Evolutionary conservation across 164 flowering plant species (phyloP).

Genomic region (Vitis riparia): DNA sequence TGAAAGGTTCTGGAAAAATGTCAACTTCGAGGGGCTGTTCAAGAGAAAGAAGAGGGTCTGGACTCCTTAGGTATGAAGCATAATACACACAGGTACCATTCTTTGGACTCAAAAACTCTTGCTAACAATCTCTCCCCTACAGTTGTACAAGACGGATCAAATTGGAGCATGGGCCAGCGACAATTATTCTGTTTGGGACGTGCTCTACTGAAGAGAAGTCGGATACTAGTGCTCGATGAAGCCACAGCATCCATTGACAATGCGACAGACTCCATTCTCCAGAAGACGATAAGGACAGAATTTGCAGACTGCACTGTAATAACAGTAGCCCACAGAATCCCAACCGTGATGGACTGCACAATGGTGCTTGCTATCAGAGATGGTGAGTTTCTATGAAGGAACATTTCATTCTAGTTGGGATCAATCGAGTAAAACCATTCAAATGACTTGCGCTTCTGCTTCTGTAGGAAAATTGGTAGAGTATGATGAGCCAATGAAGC

Average conservation of each 20-base stretch:
- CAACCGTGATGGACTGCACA: constrained; percentile 73
- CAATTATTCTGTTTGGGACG: constrained; percentile 65
- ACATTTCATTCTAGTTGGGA: no score
- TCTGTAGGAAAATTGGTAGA: constrained; percentile 18
- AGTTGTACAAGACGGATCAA: no score
- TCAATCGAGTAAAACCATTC: no score
- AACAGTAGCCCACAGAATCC: constrained; percentile 72
- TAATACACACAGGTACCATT: no score
- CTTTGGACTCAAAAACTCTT: no score
- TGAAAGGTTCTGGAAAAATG: constrained; percentile 64
- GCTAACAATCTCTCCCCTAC: no score
- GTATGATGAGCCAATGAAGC: constrained; percentile 41
- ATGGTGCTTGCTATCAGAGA: constrained; percentile 27
- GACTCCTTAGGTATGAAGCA: no score
- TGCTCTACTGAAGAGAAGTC: constrained; percentile 54
- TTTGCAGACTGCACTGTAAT: constrained; percentile 64
- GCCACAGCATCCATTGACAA: constrained; percentile 77
- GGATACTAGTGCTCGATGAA: constrained; percentile 68
- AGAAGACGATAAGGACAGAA: constrained; percentile 57
- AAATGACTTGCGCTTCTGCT: no score
- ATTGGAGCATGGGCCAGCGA: no score
- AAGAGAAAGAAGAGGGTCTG: constrained; percentile 50
- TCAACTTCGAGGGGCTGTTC: constrained; percentile 54
- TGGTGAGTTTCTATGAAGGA: no score
- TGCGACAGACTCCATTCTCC: constrained; percentile 58